These are phyloP conservation scores for Eimeria necatrix DNA, from an alignment of 169 alveolate genomes.

Conservation along the genomic window DNA sequence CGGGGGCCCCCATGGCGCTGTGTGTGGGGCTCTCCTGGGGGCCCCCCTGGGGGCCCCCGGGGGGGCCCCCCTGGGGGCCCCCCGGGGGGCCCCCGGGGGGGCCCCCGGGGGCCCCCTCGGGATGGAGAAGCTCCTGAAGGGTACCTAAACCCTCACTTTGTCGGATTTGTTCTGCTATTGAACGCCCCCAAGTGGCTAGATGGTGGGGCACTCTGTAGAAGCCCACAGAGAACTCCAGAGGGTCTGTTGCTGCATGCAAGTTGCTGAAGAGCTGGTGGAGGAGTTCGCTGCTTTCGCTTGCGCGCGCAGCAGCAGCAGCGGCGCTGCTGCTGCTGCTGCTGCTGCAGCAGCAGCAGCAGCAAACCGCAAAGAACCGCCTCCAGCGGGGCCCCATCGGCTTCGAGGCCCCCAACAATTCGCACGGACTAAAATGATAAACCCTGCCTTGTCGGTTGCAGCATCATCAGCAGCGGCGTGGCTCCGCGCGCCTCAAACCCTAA, in stretches of 20 bases:
- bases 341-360: not conserved
- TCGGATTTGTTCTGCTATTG: too few species aligned
- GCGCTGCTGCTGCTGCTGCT: not conserved
- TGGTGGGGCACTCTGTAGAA: too few species aligned
- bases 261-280: not conserved
- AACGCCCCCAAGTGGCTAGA: too few species aligned
- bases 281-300: not conserved
- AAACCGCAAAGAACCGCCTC: not conserved
- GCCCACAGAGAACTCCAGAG: not conserved
- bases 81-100: not conserved
- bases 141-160: not conserved
- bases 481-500: not conserved
- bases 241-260: not conserved
- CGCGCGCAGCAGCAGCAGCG: constrained; percentile 1
- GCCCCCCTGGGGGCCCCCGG: not conserved
- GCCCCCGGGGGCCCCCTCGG: constrained; percentile 23
- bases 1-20: constrained; percentile 7
- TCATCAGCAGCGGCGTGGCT: not conserved
- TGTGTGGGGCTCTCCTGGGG: not conserved
- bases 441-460: not conserved
- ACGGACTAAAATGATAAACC: not conserved
- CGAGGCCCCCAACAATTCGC: not conserved
- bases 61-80: constrained; percentile 15
- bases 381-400: not conserved
- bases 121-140: not conserved